A percentile compares a stretch with the other conserved stretches of the same genome.
Conservation (phyloP, 495 filamentous ascomycete genomes). For the Bathelium albidoporum region DNA sequence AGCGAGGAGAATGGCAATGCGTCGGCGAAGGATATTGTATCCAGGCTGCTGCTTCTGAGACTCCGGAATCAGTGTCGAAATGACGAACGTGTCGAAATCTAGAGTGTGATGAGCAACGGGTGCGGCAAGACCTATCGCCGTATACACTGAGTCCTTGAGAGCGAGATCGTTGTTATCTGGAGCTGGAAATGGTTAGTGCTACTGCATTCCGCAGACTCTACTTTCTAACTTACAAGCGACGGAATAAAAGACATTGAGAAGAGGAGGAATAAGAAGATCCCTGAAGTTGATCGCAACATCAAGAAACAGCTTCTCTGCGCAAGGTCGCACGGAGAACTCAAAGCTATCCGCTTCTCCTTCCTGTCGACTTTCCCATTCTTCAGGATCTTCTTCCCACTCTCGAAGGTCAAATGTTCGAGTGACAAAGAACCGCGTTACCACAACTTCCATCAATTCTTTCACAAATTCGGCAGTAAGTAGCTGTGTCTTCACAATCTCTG, state of each 20-base stretch:
- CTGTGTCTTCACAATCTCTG: conserved; percentile 53
- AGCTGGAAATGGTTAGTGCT: conserved; percentile 24
- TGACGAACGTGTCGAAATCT: conserved; percentile 73
- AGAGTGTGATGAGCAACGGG: conserved; percentile 56
- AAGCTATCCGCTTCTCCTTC: conserved; percentile 68
- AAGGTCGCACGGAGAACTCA: conserved; percentile 81
- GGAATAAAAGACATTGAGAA: conserved; percentile 67
- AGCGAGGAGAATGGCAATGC: conserved; percentile 76
- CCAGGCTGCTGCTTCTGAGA: conserved; percentile 63
- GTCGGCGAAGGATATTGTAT: conserved; percentile 76
- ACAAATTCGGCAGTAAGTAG: conserved; percentile 68
- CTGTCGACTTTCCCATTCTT: conserved; percentile 84
- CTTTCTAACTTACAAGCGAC: conserved; percentile 47
- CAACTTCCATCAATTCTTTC: conserved; percentile 63
- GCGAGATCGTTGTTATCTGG: conserved; percentile 58
- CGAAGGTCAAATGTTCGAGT: conserved; percentile 76
- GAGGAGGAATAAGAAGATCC: conserved; percentile 58
- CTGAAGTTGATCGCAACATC: conserved; percentile 85
- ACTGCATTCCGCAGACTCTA: background rate
- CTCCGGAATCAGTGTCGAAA: conserved; percentile 63
- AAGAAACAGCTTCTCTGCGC: conserved; percentile 86
- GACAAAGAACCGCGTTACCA: conserved; percentile 80
- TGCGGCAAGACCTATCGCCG: conserved; percentile 77
- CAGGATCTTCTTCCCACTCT: conserved; percentile 84
- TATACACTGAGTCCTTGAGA: conserved; percentile 87